Evolutionary conservation across 768 basidiomycete species (phyloP), one percentile per base, ranked within the genome.

Genomic region (Amanita muscaria): DNA sequence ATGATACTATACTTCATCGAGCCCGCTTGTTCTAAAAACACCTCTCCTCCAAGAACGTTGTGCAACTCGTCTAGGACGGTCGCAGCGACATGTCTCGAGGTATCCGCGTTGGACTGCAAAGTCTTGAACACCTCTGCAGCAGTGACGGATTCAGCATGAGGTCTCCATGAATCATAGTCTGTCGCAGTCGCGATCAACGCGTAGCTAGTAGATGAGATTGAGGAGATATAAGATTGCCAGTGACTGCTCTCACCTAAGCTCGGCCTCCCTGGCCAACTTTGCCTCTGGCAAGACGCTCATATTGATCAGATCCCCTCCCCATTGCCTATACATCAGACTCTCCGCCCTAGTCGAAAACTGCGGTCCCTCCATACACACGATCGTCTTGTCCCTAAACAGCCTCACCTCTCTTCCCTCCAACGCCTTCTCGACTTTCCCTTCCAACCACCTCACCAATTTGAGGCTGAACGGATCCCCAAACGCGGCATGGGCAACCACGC

Each of bases 271-370:
- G 3, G 94, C 94, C 32, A 97, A 72, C 69, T 98, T 98, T n/a
- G 93, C 81, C 66, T 99, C 94, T 2, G 96, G 96, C 21, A 97
- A 67, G 31, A 88, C 88, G 47, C 88, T 94, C 94, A 99, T 99
- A 63, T 97, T 93, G 65, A 94, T 93, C 58, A 94, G 66, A 61
- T 94, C 89, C 5, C 80, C 88, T 7, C 94, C 94, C 86, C 88
- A 93, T 37, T 74, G 72, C 16, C 91, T 74, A 62, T 97, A 96
- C 92, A 96, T 91, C 55, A 76, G 55, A 56, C 88, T 92, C 74
- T 99, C 94, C 14, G 94, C 94, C 29, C 94, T 70, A n/a, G 94
- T 99, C 44, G 91, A 94, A 71, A 99, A 99, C 64, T 92, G 91
- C 24, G 88, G 88, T 39, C 93, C 93, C 59, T 98, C 92, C 90